Conservation (phyloP, 371 early-diverging fungal species). For the Lichtheimia hyalospora region DNA sequence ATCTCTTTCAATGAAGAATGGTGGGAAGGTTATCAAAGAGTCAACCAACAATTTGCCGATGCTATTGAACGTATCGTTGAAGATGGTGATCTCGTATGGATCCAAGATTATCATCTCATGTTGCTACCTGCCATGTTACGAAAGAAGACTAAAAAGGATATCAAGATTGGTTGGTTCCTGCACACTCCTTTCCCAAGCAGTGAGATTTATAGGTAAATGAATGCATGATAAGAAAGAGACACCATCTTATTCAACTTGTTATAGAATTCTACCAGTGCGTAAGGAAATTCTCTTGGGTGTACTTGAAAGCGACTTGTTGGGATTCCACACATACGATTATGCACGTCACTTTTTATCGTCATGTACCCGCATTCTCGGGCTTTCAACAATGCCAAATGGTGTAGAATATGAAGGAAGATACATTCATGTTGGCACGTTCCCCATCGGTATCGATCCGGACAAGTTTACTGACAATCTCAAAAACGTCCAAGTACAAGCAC, state of each 20-base stretch:
- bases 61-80: slow-evolving; percentile 77
- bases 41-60: slow-evolving; percentile 91
- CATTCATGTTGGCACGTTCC: slow-evolving; percentile 96
- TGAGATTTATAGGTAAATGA: slow-evolving; percentile 81
- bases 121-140: slow-evolving; percentile 86
- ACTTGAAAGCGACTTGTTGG: slow-evolving; percentile 88
- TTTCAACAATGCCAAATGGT: slow-evolving; percentile 89
- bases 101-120: slow-evolving; percentile 99
- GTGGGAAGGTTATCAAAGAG: slow-evolving; percentile 96
- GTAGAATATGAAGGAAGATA: slow-evolving; percentile 88
- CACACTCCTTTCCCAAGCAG: slow-evolving; percentile 98
- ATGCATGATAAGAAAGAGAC: not conserved
- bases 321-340: slow-evolving; percentile 99
- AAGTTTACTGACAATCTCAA: slow-evolving; percentile 87
- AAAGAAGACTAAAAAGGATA: slow-evolving; percentile 53
- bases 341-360: slow-evolving; percentile 97
- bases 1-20: slow-evolving; percentile 89
- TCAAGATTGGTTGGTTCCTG: slow-evolving; percentile 98
- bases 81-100: slow-evolving; percentile 98
- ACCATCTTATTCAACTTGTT: not conserved
- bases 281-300: slow-evolving; percentile 93
- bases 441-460: slow-evolving; percentile 99
- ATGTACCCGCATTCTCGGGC: slow-evolving; percentile 92
- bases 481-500: slow-evolving; percentile 63
- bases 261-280: slow-evolving; percentile 86